A percentile compares a stretch with the other conserved stretches of the same genome.
Evolutionary conservation across 108 stramenopile species (phyloP).

Genomic region (Seminavis robusta): DNA sequence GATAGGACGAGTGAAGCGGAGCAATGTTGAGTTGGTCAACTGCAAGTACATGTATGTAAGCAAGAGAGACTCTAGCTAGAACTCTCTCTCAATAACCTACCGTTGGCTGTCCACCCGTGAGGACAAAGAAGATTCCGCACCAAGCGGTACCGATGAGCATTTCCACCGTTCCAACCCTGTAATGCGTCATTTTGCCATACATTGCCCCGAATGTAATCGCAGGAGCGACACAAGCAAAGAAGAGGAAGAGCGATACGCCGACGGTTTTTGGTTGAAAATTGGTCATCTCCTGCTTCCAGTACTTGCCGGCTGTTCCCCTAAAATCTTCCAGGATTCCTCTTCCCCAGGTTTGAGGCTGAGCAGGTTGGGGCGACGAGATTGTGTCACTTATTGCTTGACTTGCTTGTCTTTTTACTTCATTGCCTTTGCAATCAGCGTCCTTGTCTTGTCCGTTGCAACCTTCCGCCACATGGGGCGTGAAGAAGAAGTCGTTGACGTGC

Average conservation of each 20-base stretch:
- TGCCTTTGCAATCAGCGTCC: no score
- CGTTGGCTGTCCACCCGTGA: constrained; percentile 1
- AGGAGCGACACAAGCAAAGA: constrained; percentile 7
- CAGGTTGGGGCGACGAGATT: no score
- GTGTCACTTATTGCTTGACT: no score
- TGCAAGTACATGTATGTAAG: constrained; percentile 27
- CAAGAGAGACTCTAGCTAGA: no score
- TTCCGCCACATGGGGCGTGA: no score
- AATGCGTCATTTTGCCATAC: not conserved
- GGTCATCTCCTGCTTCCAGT: constrained; percentile 23
- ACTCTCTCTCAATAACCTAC: no score
- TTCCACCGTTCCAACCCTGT: constrained; percentile 4
- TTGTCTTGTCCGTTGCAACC: no score
- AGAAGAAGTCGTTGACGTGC: no score
- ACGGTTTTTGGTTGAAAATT: constrained; percentile 17
- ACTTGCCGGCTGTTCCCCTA: constrained; percentile 14
- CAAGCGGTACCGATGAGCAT: constrained; percentile 1
- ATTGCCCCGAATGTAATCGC: constrained; percentile 10
- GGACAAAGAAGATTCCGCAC: not conserved
- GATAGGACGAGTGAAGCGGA: no score
- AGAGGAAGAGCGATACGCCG: constrained; percentile 8
- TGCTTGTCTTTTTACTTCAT: no score
- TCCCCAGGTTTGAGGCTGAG: no score
- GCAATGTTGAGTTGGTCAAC: no score
- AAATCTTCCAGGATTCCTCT: constrained; percentile 34